Base-by-base conservation (phyloP, 2,329 filamentous ascomycete species). In the Colletotrichum sp. region DNA sequence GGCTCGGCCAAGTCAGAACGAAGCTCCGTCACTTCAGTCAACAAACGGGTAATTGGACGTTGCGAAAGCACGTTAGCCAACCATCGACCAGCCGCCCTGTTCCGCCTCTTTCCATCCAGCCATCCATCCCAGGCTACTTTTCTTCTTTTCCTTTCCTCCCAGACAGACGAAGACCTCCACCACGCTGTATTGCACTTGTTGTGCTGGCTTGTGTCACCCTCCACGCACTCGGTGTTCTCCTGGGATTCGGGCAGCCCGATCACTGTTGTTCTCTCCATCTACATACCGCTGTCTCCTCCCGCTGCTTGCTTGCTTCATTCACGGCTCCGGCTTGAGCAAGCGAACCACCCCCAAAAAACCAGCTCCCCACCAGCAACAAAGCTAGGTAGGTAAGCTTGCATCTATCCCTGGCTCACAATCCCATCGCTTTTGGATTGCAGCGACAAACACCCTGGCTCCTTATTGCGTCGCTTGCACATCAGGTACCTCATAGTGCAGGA, bases 51-150 rank as follows among this genome's bases (percentile, higher is more conserved):
- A 52, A 64, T 36, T 19, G 39, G n/a, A 36, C 15, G 62, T 44
- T 13, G n/a, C 5, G n/a, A 39, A 59, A 11, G 55, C 49, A 52
- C 55, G 9, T 6, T 16, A 36, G 36, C 63, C 63, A 55, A 69
- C 69, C 73, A 63, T 25, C 34, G 32, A 27, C 44, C 49, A 68
- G 69, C 69, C 70, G 70, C 57, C 44, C 29, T 55, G 64, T 69
- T 69, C 70, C 74, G 70, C 69, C 65, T 69, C 74, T 69, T 73
- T 55, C 71, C 70, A 72, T 65, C 34, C 39, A 52, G n/a, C 52
- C 19, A 15, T 34, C 30, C 62, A 29, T 39, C 44, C 8, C 39
- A 27, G 8, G 16, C 27, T 32, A 11, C 22, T 29, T 65, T 69
- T n/a, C 19, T 49, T 39, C 52, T 30, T 29, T 36, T 25, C 11